Conservation (phyloP, 768 basidiomycete species). For the Amyloporia xantha region DNA sequence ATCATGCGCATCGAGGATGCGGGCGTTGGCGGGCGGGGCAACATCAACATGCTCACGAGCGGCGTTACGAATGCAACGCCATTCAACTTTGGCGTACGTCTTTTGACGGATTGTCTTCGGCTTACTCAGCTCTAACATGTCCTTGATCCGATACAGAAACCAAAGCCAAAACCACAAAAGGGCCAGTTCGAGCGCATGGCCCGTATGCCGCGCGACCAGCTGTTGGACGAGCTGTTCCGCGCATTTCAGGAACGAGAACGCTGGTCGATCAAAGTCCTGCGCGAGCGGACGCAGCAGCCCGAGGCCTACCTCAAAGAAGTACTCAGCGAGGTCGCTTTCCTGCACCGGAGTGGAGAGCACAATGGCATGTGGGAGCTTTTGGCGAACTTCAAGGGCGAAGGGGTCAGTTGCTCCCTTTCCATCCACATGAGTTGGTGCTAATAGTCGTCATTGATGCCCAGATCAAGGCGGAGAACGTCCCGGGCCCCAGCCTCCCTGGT, state of each 20-base stretch:
- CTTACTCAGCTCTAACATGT: no score
- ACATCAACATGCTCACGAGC: constrained; percentile 72
- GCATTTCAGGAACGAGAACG: constrained; percentile 74
- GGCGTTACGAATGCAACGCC: constrained; percentile 57
- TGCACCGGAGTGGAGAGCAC: constrained; percentile 75
- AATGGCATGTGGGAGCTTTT: constrained; percentile 79
- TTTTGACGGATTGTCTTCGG: neutral
- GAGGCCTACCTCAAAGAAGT: constrained; percentile 84
- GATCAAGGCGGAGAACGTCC: constrained; percentile 29
- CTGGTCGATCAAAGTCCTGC: constrained; percentile 74
- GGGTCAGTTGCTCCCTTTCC: constrained; percentile 33
- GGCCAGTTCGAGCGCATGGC: constrained; percentile 82
- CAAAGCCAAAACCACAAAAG: constrained; percentile 60
- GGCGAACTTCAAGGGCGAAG: constrained; percentile 61
- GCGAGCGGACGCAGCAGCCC: constrained; percentile 80
- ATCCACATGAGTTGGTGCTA: neutral
- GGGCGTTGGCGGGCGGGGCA: constrained; percentile 61
- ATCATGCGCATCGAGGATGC: constrained; percentile 73
- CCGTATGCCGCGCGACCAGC: constrained; percentile 85
- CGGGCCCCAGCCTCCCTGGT: constrained; percentile 15
- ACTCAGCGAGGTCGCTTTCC: constrained; percentile 64
- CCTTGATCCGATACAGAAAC: constrained; percentile 38
- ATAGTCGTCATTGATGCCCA: constrained; percentile 7
- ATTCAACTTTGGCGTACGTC: constrained; percentile 65
- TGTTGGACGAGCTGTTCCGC: constrained; percentile 75